Evolutionary conservation across 257 asterid genomes (phyloP).

Genomic region (Ajuga chamaepitys): DNA sequence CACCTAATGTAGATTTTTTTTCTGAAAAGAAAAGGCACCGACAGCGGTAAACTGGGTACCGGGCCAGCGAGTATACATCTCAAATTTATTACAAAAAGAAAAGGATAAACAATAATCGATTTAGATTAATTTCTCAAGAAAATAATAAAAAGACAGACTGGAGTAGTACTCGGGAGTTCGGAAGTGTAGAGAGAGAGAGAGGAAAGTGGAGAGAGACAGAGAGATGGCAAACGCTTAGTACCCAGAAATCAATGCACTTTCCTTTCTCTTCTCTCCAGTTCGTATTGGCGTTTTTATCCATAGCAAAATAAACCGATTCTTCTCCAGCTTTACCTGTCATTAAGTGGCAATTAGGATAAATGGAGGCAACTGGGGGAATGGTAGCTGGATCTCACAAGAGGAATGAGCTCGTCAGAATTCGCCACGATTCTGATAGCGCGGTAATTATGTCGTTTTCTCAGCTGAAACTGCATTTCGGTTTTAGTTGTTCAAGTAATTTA

Average conservation of each 20-base stretch:
- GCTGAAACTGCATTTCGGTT: conserved; percentile 8
- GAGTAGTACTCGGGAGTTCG: not conserved
- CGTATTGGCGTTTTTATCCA: not conserved
- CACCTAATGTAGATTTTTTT: no score
- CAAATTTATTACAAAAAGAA: not conserved
- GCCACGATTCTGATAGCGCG: conserved; percentile 71
- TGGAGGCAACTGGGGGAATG: conserved; percentile 79
- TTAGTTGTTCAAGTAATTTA: conserved; percentile 6
- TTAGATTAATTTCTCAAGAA: conserved; percentile 16
- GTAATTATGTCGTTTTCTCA: conserved; percentile 30
- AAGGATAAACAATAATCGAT: not conserved
- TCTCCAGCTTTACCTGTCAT: not conserved
- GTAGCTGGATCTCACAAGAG: conserved; percentile 83
- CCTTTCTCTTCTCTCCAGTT: conserved; percentile 7
- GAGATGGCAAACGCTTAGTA: conserved; percentile 11
- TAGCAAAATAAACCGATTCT: not conserved
- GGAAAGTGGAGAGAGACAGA: conserved; percentile 28
- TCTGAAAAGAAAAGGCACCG: no score
- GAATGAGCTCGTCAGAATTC: conserved; percentile 58
- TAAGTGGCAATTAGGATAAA: conserved; percentile 9
- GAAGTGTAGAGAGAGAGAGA: conserved; percentile 1
- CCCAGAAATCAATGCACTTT: conserved; percentile 16
- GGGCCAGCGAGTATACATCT: conserved; percentile 6
- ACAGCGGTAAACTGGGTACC: conserved; percentile 12
- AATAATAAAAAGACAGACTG: conserved; percentile 23